Evolutionary conservation across 371 early-diverging fungal species (phyloP), one percentile per base, ranked within the genome.

Genomic region (Apophysomyces variabilis): DNA sequence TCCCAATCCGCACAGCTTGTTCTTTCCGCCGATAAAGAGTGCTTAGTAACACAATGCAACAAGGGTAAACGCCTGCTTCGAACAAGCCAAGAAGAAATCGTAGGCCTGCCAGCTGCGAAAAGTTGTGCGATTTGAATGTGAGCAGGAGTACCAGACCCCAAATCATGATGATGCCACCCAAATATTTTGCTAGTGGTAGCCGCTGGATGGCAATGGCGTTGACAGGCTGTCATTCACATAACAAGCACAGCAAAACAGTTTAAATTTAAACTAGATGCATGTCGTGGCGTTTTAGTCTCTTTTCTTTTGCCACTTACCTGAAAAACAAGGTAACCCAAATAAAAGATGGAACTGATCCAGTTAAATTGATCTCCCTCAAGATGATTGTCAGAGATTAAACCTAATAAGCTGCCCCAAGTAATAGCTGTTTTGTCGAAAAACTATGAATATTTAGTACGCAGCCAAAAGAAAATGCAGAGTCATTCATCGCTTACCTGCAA

Each of bases 371-470:
- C 56, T 1, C 66, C 73, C 18, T 54, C 44, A 8, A 76, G 41
- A 5, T 66, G 18, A 7, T 70, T 61, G 37, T 80, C 80, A 7
- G 63, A 41, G 7, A 66, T 68, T 35, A 80, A 66, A 9, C 80
- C 78, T 12, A 77, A 56, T 1, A 80, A 74, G 44, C 76, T 72
- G 32, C 72, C 75, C 44, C 71, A 65, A 41, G 71, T 73, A 14
- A 80, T 45, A 35, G 74, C 69, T 16, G 80, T 70, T 66, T 80
- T 80, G 43, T 80, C 80, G 35, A 72, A 74, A 50, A 79, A 79
- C 75, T 79, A 26, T 26, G 45, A 35, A 67, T 21, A 14, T 13
- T 7, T 7, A 7, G n/a, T 35, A 5, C 13, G 14, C 37, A 21
- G 32, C 5, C 18, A n/a, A 26, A 32, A 35, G 0, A 57, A 7